A percentile compares a stretch with the other conserved stretches of the same genome.
Evolutionary conservation across 306 rosid genomes (phyloP).

Genomic region (Cucumis cinereus): DNA sequence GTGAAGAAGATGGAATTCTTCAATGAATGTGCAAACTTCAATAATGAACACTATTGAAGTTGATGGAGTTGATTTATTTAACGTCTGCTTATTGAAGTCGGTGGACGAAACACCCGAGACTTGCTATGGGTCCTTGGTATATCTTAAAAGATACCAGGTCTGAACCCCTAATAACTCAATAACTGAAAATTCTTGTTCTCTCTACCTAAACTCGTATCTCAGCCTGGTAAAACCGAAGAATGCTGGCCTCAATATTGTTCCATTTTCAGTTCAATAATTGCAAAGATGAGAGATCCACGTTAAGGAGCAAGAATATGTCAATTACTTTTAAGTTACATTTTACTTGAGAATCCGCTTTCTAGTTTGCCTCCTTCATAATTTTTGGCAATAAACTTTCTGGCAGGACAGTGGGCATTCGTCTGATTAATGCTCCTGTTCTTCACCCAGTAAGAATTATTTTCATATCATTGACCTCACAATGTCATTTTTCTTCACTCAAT

Average conservation of each 20-base stretch:
- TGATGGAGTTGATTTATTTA: too few relatives aligned
- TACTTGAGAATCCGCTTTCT: neutral
- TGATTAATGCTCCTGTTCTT: conserved; percentile 73
- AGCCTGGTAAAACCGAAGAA: too few relatives aligned
- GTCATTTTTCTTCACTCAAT: neutral
- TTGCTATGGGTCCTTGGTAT: neutral
- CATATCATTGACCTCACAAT: conserved; percentile 7
- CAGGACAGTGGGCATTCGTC: conserved; percentile 66
- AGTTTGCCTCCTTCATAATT: conserved; percentile 17
- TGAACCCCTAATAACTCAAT: neutral
- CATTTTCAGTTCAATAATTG: too few relatives aligned
- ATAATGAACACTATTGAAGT: too few relatives aligned
- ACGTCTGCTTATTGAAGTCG: too few relatives aligned
- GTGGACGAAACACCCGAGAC: too few relatives aligned
- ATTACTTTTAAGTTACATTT: neutral
- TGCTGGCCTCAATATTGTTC: too few relatives aligned
- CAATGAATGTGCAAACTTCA: too few relatives aligned
- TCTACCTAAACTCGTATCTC: too few relatives aligned
- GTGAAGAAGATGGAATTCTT: too few relatives aligned
- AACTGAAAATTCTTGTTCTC: neutral
- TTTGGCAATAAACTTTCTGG: conserved; percentile 26
- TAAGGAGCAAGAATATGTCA: too few relatives aligned
- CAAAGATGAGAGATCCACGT: too few relatives aligned
- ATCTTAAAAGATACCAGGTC: neutral
- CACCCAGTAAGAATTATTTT: conserved; percentile 60